phyloP scores from a whole-genome alignment of 805 yeast species.

The Yarrowia yakushimensis region DNA sequence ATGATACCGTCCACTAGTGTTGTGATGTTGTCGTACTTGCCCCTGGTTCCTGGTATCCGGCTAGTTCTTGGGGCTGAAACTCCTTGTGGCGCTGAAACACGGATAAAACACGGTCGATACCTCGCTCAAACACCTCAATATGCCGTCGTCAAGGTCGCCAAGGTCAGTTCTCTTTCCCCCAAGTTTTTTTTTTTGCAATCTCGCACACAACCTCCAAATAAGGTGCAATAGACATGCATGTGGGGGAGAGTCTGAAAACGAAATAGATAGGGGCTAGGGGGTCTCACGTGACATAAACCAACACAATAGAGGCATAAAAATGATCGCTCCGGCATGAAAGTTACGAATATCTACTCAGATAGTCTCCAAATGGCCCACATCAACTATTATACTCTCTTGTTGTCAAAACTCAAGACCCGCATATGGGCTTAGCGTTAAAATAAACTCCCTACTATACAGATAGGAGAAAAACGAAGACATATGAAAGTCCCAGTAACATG shows the following conservation, averaged over 20 bases:
- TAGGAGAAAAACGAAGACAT: neutral
- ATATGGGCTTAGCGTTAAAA: conserved; percentile 13
- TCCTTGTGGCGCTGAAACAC: no score
- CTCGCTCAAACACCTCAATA: neutral
- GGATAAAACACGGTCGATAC: neutral
- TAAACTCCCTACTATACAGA: neutral
- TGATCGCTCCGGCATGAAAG: no score
- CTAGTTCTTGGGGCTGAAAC: neutral
- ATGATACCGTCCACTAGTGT: neutral
- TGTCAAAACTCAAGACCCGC: neutral
- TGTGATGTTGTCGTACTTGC: neutral
- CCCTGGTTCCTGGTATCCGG: neutral
- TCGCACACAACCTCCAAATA: neutral
- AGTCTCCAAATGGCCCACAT: neutral
- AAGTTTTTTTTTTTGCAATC: neutral
- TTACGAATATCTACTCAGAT: neutral
- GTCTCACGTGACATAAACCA: neutral
- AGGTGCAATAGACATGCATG: neutral
- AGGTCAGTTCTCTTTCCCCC: neutral
- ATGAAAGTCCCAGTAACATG: neutral
- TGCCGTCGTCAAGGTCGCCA: neutral
- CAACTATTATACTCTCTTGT: no score
- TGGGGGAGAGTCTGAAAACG: neutral
- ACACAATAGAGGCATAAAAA: no score
- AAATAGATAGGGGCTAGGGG: neutral